Conservation (phyloP, 768 basidiomycete genomes). For the Tulasnella sp. region DNA sequence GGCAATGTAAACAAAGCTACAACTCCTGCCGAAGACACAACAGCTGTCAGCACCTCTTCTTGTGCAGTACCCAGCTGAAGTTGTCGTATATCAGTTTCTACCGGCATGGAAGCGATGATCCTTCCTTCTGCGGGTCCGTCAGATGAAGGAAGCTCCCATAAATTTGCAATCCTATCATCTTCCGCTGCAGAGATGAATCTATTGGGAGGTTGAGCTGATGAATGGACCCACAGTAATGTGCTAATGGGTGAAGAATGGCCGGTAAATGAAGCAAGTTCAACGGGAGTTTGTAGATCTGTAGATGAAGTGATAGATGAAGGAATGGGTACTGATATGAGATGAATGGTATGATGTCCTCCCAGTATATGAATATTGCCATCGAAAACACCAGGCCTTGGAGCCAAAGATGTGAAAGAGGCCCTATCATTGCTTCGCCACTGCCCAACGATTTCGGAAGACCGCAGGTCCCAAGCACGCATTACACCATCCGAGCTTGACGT, state of each 20-base stretch:
- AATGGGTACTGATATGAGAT: slow-evolving; percentile 32
- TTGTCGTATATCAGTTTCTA: slow-evolving; percentile 49
- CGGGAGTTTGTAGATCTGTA: slow-evolving; percentile 31
- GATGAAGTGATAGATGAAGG: background rate
- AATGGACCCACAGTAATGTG: slow-evolving; percentile 37
- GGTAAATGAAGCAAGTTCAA: slow-evolving; percentile 40
- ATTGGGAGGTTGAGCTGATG: slow-evolving; percentile 19
- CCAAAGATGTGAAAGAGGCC: slow-evolving; percentile 43
- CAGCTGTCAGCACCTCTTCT: too few relatives aligned
- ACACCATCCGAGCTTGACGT: slow-evolving; percentile 45
- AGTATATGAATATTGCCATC: slow-evolving; percentile 46
- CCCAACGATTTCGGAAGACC: slow-evolving; percentile 35
- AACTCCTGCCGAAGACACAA: too few relatives aligned
- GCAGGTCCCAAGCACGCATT: slow-evolving; percentile 45
- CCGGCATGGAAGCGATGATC: slow-evolving; percentile 44
- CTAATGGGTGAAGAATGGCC: slow-evolving; percentile 51
- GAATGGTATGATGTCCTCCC: slow-evolving; percentile 47
- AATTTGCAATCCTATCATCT: slow-evolving; percentile 45
- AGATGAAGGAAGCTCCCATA: slow-evolving; percentile 42
- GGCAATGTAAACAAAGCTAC: too few relatives aligned
- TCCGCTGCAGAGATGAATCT: slow-evolving; percentile 51
- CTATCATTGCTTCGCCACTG: slow-evolving; percentile 46
- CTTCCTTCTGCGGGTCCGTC: slow-evolving; percentile 30
- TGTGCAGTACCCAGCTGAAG: too few relatives aligned
- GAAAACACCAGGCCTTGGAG: slow-evolving; percentile 29